Evolutionary conservation across 805 yeast genomes (phyloP).

Genomic region (Monosporozyma solicola): DNA sequence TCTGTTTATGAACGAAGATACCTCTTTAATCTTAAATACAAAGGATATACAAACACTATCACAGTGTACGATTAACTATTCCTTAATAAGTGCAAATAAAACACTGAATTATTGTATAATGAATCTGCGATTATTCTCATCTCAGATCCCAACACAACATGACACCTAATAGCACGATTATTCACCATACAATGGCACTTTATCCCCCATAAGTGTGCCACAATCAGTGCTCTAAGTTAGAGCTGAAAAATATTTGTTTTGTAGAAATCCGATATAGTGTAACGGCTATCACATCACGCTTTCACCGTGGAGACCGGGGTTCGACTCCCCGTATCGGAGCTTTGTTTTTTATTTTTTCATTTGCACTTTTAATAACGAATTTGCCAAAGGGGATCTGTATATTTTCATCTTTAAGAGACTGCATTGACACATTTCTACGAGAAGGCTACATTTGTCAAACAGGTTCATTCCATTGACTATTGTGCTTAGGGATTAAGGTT

Average conservation of each 20-base stretch:
- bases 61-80: no score
- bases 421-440: not conserved
- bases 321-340: slow-evolving; percentile 10
- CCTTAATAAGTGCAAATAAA: no score
- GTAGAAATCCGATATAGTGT: slow-evolving; percentile 7
- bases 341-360: not conserved
- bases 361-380: not conserved
- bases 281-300: slow-evolving; percentile 11
- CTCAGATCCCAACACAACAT: no score
- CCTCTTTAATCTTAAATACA: no score
- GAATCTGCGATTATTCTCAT: no score
- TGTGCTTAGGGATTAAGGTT: not conserved
- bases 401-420: not conserved
- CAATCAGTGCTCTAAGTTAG: not conserved
- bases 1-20: no score
- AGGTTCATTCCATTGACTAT: not conserved
- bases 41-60: no score
- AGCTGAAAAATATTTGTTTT: not conserved
- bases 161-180: no score
- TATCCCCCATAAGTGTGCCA: no score
- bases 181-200: no score
- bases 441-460: not conserved
- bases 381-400: not conserved
- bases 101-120: no score
- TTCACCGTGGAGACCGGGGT: slow-evolving; percentile 10